Conservation (phyloP, 129 eudicot species). For the Apium graveolens region DNA sequence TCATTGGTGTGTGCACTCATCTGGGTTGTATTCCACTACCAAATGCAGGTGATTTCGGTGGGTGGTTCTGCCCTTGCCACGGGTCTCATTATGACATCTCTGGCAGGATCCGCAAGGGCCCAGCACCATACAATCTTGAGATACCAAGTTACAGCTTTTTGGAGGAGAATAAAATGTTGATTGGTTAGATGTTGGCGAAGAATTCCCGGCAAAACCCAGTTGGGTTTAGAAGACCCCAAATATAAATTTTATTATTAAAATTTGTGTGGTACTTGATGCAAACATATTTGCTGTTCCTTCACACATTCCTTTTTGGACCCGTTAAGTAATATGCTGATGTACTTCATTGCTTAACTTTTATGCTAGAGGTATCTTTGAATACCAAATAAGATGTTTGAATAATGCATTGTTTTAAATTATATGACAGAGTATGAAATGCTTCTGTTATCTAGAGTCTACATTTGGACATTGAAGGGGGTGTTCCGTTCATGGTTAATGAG, state of each 20-base stretch:
- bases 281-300: conserved; percentile 9
- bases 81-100: conserved; percentile 65
- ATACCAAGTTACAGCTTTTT: conserved; percentile 56
- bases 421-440: background rate
- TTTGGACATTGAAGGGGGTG: no score
- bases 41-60: conserved; percentile 58
- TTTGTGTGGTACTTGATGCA: conserved; percentile 18
- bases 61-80: conserved; percentile 70
- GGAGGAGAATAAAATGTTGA: conserved; percentile 48
- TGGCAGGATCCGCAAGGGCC: conserved; percentile 64
- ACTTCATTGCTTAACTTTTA: conserved; percentile 22
- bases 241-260: conserved; percentile 11
- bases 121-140: conserved; percentile 58
- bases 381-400: conserved; percentile 21
- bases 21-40: conserved; percentile 62
- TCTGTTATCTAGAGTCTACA: background rate
- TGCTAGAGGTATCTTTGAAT: conserved; percentile 14
- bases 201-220: background rate
- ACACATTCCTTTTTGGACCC: conserved; percentile 7
- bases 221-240: conserved; percentile 16
- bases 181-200: conserved; percentile 26
- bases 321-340: conserved; percentile 15
- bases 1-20: conserved; percentile 59
- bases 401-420: background rate
- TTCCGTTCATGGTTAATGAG: background rate